phyloP scores from a whole-genome alignment of 2,329 filamentous ascomycete species.

The Gliomastix tumulicola region DNA sequence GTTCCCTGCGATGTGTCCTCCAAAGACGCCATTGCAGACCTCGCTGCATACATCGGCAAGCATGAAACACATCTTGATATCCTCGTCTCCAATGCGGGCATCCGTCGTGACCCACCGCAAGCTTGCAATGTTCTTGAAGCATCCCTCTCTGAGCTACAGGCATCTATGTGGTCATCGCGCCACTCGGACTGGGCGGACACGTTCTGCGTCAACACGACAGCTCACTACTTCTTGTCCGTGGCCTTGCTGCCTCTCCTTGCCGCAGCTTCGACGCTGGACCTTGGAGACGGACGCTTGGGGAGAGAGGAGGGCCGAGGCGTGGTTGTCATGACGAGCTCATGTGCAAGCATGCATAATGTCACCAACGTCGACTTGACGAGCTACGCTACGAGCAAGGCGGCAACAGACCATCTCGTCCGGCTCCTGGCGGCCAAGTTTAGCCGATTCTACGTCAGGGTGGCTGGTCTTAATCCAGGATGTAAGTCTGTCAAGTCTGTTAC shows the following conservation, averaged over 20 bases:
- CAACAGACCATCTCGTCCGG: slow-evolving; percentile 41
- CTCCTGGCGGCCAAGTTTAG: slow-evolving; percentile 40
- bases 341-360: slow-evolving; percentile 43
- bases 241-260: slow-evolving; percentile 35
- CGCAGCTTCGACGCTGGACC: slow-evolving; percentile 23
- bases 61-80: slow-evolving; percentile 35
- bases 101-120: slow-evolving; percentile 33
- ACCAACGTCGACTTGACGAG: slow-evolving; percentile 45
- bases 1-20: slow-evolving; percentile 27
- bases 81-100: slow-evolving; percentile 40
- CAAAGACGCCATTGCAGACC: slow-evolving; percentile 28
- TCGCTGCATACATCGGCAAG: slow-evolving; percentile 21
- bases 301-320: slow-evolving; percentile 31
- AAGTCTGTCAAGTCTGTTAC: no score
- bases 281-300: slow-evolving; percentile 19
- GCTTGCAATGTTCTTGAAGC: slow-evolving; percentile 35
- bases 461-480: slow-evolving; percentile 24
- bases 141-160: slow-evolving; percentile 30
- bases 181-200: slow-evolving; percentile 35
- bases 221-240: slow-evolving; percentile 41
- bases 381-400: slow-evolving; percentile 43
- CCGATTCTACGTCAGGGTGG: slow-evolving; percentile 21
- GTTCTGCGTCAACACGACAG: slow-evolving; percentile 39
- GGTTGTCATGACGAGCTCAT: slow-evolving; percentile 41
- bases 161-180: slow-evolving; percentile 36